These are phyloP conservation scores for Calonectria fujianensis DNA, from an alignment of 2,329 filamentous ascomycete species.

Conservation along the genomic window DNA sequence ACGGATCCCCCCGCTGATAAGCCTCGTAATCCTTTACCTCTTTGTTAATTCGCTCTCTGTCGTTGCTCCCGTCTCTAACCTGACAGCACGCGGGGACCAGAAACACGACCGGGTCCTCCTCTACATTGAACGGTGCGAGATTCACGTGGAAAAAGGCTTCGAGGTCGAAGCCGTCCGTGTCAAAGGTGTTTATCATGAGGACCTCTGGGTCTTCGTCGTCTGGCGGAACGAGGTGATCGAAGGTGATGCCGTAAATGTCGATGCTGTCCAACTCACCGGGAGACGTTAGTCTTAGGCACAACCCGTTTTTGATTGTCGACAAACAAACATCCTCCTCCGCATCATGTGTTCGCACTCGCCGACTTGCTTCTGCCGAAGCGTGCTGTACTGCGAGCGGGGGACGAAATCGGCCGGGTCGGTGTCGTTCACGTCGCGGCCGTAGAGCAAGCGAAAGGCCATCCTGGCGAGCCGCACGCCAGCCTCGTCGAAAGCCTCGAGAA, in stretches of 20 bases:
- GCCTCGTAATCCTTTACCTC: neutral
- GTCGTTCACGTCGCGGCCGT: neutral
- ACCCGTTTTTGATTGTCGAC: neutral
- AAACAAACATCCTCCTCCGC: neutral
- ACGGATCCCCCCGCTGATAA: neutral
- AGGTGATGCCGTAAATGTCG: constrained; percentile 9
- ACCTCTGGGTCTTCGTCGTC: constrained; percentile 17
- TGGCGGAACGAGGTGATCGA: constrained; percentile 12
- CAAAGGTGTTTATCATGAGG: constrained; percentile 25
- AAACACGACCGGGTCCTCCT: constrained; percentile 7
- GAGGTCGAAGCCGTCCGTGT: constrained; percentile 17
- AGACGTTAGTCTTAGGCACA: neutral
- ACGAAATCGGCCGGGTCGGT: constrained; percentile 18
- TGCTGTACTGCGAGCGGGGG: constrained; percentile 12
- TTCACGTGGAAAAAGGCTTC: constrained; percentile 12
- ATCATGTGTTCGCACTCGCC: neutral
- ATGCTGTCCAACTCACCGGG: neutral
- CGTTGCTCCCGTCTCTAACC: constrained; percentile 1
- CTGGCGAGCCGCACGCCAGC: neutral
- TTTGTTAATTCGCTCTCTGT: neutral
- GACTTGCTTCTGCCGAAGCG: neutral
- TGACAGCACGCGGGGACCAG: constrained; percentile 17
- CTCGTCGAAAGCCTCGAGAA: neutral
- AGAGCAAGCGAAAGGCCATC: constrained; percentile 1
- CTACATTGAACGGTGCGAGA: neutral